These are phyloP conservation scores for Skeletonema grethae DNA, from an alignment of 108 stramenopile genomes.

Conservation along the genomic window DNA sequence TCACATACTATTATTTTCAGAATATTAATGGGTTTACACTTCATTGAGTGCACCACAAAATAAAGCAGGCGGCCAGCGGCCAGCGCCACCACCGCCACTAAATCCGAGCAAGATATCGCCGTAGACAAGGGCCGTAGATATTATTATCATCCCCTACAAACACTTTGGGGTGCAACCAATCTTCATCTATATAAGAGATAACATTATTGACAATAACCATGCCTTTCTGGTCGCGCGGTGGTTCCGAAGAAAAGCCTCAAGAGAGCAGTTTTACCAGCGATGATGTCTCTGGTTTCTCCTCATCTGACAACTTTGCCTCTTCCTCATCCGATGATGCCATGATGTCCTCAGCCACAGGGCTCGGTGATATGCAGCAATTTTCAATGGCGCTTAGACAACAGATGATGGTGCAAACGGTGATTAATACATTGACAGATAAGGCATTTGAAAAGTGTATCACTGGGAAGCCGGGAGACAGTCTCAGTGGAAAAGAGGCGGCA, in stretches of 20 bases:
- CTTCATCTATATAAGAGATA: not conserved
- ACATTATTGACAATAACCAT: not conserved
- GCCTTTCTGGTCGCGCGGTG: constrained; percentile 52
- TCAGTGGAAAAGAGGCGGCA: constrained; percentile 70
- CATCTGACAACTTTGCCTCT: constrained; percentile 16
- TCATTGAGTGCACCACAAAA: too few relatives aligned
- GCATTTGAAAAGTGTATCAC: constrained; percentile 80
- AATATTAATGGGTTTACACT: too few relatives aligned
- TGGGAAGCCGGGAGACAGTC: constrained; percentile 51
- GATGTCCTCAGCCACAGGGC: constrained; percentile 32
- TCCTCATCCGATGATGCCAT: constrained; percentile 27
- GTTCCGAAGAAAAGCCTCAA: constrained; percentile 23
- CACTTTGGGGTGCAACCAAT: not conserved
- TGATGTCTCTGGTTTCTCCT: constrained; percentile 27
- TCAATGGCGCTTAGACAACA: constrained; percentile 70
- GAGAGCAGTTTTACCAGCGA: constrained; percentile 33
- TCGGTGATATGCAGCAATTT: constrained; percentile 72
- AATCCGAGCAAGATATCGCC: too few relatives aligned
- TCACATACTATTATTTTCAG: too few relatives aligned
- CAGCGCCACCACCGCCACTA: too few relatives aligned
- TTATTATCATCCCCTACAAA: too few relatives aligned
- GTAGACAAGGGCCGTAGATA: too few relatives aligned
- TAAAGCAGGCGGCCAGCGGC: too few relatives aligned
- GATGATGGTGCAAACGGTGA: constrained; percentile 74
- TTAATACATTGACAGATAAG: constrained; percentile 69